phyloP scores from a whole-genome alignment of 345 rosid species.

The Sisymbrium irio region DNA sequence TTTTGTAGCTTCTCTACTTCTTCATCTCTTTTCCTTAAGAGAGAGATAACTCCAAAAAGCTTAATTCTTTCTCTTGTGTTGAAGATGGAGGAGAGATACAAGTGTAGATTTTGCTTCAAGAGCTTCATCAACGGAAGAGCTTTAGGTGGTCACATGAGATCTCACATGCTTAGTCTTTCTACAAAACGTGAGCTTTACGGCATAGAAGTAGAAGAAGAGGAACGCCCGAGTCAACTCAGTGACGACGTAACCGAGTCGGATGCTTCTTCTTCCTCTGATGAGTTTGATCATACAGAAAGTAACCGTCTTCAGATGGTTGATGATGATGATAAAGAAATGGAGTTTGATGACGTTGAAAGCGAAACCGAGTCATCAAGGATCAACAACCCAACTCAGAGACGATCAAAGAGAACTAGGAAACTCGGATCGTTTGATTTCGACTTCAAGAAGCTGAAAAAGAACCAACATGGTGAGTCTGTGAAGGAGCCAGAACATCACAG shows the following conservation, averaged over 20 bases:
- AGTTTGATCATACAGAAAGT: slow-evolving; percentile 49
- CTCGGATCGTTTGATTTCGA: slow-evolving; percentile 34
- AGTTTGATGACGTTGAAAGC: slow-evolving; percentile 73
- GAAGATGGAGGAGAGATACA: slow-evolving; percentile 79
- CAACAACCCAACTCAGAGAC: slow-evolving; percentile 55
- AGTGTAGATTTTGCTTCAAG: slow-evolving; percentile 71
- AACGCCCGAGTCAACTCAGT: slow-evolving; percentile 29
- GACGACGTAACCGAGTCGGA: slow-evolving; percentile 38
- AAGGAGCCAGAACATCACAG: slow-evolving; percentile 70
- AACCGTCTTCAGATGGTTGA: slow-evolving; percentile 39
- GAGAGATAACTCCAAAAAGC: slow-evolving; percentile 49
- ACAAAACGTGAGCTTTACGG: slow-evolving; percentile 1
- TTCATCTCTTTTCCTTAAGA: slow-evolving; percentile 19
- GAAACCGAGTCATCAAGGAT: slow-evolving; percentile 76
- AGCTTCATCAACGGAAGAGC: slow-evolving; percentile 73
- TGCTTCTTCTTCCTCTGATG: slow-evolving; percentile 34
- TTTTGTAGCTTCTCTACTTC: slow-evolving; percentile 35
- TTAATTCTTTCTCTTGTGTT: slow-evolving; percentile 44
- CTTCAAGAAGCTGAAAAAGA: slow-evolving; percentile 23
- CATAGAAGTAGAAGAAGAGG: slow-evolving; percentile 5
- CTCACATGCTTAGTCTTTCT: slow-evolving; percentile 67
- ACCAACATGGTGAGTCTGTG: slow-evolving; percentile 8
- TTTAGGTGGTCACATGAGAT: slow-evolving; percentile 86
- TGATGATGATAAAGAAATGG: slow-evolving; percentile 50
- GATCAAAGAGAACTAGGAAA: slow-evolving; percentile 59